A percentile compares a stretch with the other conserved stretches of the same genome.
phyloP scores from a whole-genome alignment of 345 rosid species.

The Eucalyptus curtisii region DNA sequence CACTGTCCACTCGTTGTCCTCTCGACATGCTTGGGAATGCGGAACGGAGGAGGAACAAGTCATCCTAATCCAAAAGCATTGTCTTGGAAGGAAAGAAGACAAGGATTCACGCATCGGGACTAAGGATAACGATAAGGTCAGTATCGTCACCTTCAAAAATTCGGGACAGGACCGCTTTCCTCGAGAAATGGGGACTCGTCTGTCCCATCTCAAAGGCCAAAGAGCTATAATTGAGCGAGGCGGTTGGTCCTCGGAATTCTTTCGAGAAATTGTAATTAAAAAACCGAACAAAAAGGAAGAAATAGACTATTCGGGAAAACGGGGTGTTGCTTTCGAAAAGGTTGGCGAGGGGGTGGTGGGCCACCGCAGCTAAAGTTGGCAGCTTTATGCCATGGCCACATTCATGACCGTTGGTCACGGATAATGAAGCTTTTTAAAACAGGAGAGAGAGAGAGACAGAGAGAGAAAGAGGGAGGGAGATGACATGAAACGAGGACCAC shows the following conservation, averaged over 20 bases:
- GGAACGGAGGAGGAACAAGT: not conserved
- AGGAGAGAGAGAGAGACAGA: not conserved
- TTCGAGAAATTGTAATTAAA: not conserved
- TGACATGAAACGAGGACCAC: not conserved
- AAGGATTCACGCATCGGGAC: not conserved
- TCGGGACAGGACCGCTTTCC: not conserved
- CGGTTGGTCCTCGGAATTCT: not conserved
- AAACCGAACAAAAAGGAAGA: not conserved
- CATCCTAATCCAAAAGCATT: not conserved
- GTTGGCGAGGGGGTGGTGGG: not conserved
- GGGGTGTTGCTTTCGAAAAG: not conserved
- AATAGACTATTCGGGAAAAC: not conserved
- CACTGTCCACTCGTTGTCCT: not conserved
- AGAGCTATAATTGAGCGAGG: not conserved
- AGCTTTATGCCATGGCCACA: not conserved
- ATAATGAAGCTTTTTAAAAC: not conserved
- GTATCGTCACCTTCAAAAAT: not conserved
- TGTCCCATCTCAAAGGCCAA: not conserved
- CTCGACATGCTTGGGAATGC: not conserved
- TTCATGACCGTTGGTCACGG: not conserved
- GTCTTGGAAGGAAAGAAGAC: not conserved
- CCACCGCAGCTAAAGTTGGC: not conserved
- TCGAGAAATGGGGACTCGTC: not conserved
- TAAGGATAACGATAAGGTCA: not conserved
- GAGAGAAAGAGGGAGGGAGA: not conserved